phyloP scores from a whole-genome alignment of 2,329 filamentous ascomycete genomes.

The Exophiala sp. region DNA sequence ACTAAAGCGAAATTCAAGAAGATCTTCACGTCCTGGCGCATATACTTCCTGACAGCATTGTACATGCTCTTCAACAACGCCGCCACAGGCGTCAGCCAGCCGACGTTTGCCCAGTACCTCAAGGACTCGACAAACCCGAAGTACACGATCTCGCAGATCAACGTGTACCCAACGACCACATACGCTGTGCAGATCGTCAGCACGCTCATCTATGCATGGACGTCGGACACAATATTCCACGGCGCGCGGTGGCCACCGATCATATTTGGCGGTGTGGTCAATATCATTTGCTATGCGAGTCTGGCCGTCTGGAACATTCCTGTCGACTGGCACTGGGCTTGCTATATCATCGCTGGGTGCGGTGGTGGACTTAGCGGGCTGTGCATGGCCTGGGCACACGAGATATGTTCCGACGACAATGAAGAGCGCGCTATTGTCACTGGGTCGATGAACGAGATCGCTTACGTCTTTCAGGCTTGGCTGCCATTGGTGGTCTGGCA shows the following conservation, averaged over 20 bases:
- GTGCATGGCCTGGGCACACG: conserved; percentile 54
- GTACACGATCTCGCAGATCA: conserved; percentile 46
- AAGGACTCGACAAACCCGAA: conserved; percentile 42
- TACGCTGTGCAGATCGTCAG: conserved; percentile 55
- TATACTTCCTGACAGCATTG: conserved; percentile 56
- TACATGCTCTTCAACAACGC: conserved; percentile 67
- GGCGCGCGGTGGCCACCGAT: conserved; percentile 64
- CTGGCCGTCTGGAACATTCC: conserved; percentile 51
- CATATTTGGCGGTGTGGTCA: conserved; percentile 51
- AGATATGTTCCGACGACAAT: conserved; percentile 44
- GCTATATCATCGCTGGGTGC: conserved; percentile 54
- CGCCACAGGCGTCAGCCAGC: conserved; percentile 44
- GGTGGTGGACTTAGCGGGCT: conserved; percentile 49
- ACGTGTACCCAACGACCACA: conserved; percentile 59
- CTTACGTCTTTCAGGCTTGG: conserved; percentile 68
- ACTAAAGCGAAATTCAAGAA: conserved; percentile 54
- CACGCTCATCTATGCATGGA: conserved; percentile 64
- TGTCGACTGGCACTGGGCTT: conserved; percentile 60
- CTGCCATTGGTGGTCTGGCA: conserved; percentile 58
- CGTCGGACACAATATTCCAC: conserved; percentile 58
- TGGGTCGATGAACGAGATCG: conserved; percentile 65
- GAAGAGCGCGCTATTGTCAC: conserved; percentile 55
- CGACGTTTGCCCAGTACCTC: conserved; percentile 53
- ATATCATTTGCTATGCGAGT: conserved; percentile 44
- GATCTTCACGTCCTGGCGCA: conserved; percentile 63